Base-by-base conservation (phyloP, 1,284 basidiomycete genomes). In the Kalmanozyma brasiliensis region DNA sequence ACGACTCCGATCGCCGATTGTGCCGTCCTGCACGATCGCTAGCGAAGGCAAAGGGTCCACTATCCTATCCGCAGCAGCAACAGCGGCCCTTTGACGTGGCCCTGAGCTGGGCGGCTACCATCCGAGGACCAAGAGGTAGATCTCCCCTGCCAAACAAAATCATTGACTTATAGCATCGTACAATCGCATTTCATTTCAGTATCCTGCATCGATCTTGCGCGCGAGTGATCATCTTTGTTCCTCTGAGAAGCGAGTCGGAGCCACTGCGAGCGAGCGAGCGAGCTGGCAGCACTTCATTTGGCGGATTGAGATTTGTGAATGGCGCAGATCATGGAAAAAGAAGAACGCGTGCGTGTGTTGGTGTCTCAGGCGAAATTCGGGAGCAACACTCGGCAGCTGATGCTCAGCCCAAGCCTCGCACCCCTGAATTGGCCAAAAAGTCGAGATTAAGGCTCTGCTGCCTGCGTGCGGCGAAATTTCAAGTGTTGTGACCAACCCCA, bases 21-120 rank as follows among this genome's bases (percentile, higher is more conserved):
- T 69, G 7, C 45, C 56, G 4, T 53, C 53, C 22, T 68, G 65
- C 32, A 65, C 56, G 20, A 38, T n/a, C 11, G 11, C 41, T 7
- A 43, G 29, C 43, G 62, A 65, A 19, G 48, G 22, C 17, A 65
- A 51, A 38, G 38, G 16, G 2, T 46, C n/a, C 22, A n/a, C 6
- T 3, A 4, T 19, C 20, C 49, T 30, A 7, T 24, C 49, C 11
- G 8, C 41, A 8, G 32, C 41, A 8, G 22, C 40, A 5, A 10
- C 29, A 6, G 32, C 33, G 4, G 20, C 40, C 8, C 38, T 40
- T 43, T 40, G 8, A 30, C n/a, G n/a, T n/a, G n/a, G n/a, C n/a
- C n/a, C n/a, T n/a, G n/a, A n/a, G n/a, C n/a, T n/a, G n/a, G n/a
- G n/a, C n/a, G n/a, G n/a, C n/a, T n/a, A n/a, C n/a, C n/a, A n/a